These are phyloP conservation scores for Fraxinus nigra DNA, from an alignment of 305 asterid species.

Conservation along the genomic window DNA sequence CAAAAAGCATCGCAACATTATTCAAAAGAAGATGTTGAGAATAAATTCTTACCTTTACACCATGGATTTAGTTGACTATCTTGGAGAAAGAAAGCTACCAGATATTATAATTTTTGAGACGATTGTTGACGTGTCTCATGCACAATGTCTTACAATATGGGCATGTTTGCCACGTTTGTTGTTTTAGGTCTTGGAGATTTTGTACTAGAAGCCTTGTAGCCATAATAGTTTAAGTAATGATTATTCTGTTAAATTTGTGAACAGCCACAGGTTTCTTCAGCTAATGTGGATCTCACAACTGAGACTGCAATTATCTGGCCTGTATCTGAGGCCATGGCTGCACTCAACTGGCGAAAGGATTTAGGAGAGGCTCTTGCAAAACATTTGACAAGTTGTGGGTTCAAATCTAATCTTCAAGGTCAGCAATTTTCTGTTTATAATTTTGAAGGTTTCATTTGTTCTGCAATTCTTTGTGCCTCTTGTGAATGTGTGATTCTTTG, in stretches of 20 bases:
- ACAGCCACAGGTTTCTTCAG: conserved; percentile 94
- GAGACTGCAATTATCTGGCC: conserved; percentile 96
- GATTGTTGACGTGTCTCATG: conserved; percentile 14
- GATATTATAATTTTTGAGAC: background rate
- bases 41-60: background rate
- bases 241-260: conserved; percentile 21
- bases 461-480: conserved; percentile 22
- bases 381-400: conserved; percentile 91
- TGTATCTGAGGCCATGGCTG: conserved; percentile 70
- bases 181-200: background rate
- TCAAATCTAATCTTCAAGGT: conserved; percentile 84
- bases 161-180: background rate
- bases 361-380: conserved; percentile 91
- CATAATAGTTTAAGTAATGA: conserved; percentile 11
- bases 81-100: conserved; percentile 2
- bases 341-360: conserved; percentile 75
- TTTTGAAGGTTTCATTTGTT: conserved; percentile 19
- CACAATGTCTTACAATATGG: conserved; percentile 9
- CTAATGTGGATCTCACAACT: conserved; percentile 85
- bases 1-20: background rate
- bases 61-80: background rate
- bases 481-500: conserved; percentile 17
- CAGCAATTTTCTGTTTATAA: conserved; percentile 17
- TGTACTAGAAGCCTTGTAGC: conserved; percentile 12
- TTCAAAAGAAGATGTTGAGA: background rate